Base-by-base conservation (phyloP, 2,329 filamentous ascomycete species). In the Epichloe brachyelytri region DNA sequence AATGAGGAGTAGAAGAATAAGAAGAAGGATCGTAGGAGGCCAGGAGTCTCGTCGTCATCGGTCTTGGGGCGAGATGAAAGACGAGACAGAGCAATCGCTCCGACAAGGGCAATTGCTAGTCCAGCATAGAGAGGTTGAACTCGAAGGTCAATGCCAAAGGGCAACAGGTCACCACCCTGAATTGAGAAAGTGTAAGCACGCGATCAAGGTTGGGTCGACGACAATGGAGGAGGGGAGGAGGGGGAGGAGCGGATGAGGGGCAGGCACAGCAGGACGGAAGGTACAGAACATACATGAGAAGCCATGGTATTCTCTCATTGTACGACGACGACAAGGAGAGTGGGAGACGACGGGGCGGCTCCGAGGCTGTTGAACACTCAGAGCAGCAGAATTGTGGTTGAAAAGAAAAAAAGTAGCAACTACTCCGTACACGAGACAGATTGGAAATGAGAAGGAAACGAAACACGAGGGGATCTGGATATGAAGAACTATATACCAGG, bases 1-100 rank as follows among this genome's bases (percentile, higher is more conserved):
- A 97, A 96, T 65, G 85, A 95, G 17, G 83, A 85, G 66, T 94
- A 97, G 63, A 84, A 83, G 70, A 97, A 97, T 54, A 80, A 72
- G 55, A 81, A 63, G 57, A 82, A 71, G 11, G 80, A 80, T 55
- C 68, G 71, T 52, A 77, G 53, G n/a, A 79, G 62, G 58, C 71
- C 68, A 15, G 74, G 75, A 47, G 69, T 63, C 57, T 76, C 69
- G 51, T 69, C 64, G 39, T 64, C 60, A 19, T 61, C 53, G 20
- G 55, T 54, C 43, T 59, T 59, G 37, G 63, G 60, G 55, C 66
- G 55, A 55, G 59, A 61, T 52, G 60, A 64, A 52, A 74, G 63
- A 48, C 69, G 67, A 57, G 71, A 71, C 55, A 80, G 66, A 59
- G 74, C 74, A 58, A 76, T 58, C 58, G 73, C 74, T 59, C 77